Conservation (phyloP, 805 yeast species). For the Yarrowia phangngaensis region DNA sequence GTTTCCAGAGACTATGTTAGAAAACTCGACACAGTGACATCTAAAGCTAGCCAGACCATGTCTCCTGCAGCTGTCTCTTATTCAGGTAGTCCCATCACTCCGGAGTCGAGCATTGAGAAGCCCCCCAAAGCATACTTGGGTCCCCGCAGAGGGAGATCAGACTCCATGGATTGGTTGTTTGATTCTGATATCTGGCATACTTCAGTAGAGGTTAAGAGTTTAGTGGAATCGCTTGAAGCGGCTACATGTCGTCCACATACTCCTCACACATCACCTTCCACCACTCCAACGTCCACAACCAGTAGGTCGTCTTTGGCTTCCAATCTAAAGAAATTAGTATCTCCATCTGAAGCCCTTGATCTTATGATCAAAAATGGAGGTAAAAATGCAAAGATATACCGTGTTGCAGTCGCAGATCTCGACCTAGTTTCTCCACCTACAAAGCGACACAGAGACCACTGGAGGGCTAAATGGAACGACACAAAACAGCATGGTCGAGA, state of each 20-base stretch:
- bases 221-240: too few relatives aligned
- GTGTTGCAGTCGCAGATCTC: background rate
- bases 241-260: too few relatives aligned
- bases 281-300: too few relatives aligned
- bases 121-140: too few relatives aligned
- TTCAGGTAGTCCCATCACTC: constrained; percentile 8
- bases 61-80: constrained; percentile 9
- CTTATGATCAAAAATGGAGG: constrained; percentile 21
- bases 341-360: constrained; percentile 15
- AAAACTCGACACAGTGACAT: constrained; percentile 13
- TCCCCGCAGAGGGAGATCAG: too few relatives aligned
- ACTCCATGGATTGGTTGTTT: too few relatives aligned
- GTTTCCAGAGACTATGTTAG: too few relatives aligned
- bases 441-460: constrained; percentile 18
- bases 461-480: constrained; percentile 19
- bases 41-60: constrained; percentile 6
- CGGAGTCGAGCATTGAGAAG: too few relatives aligned
- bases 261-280: too few relatives aligned
- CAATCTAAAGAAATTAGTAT: background rate
- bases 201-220: too few relatives aligned
- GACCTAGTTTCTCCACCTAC: background rate
- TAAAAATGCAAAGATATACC: constrained; percentile 8
- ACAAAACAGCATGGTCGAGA: constrained; percentile 15
- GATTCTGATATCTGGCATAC: too few relatives aligned
- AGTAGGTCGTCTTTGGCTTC: too few relatives aligned